Conservation (phyloP, 805 yeast genomes). For the Candida ulmi region DNA sequence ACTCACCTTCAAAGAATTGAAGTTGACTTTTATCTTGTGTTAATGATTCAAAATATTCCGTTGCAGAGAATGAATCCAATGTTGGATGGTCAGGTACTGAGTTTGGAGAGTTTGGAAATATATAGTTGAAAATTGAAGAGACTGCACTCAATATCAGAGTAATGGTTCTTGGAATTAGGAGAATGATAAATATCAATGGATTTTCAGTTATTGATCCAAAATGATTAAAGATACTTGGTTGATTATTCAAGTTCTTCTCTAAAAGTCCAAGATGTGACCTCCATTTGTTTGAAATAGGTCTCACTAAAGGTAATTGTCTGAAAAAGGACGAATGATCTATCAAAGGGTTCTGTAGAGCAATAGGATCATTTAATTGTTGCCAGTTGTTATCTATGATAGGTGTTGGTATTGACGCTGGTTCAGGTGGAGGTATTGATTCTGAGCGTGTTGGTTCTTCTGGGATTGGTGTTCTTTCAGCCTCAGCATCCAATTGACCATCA, state of each 20-base stretch:
- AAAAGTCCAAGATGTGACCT: slow-evolving; percentile 11
- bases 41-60: slow-evolving; percentile 6
- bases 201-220: slow-evolving; percentile 14
- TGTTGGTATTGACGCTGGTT: not conserved
- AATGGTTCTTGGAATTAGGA: slow-evolving; percentile 50
- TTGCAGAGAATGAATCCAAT: slow-evolving; percentile 9
- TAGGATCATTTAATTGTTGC: not conserved
- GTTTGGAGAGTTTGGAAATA: slow-evolving; percentile 30
- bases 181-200: slow-evolving; percentile 44
- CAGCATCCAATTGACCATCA: slow-evolving; percentile 43
- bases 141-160: slow-evolving; percentile 37
- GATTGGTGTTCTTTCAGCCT: slow-evolving; percentile 5
- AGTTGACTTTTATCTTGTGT: slow-evolving; percentile 13
- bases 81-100: slow-evolving; percentile 27
- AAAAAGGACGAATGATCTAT: slow-evolving; percentile 1
- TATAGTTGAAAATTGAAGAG: slow-evolving; percentile 26
- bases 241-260: not conserved
- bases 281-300: slow-evolving; percentile 27
- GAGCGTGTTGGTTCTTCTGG: slow-evolving; percentile 2
- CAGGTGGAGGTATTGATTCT: not conserved
- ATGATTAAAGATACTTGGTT: not conserved
- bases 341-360: not conserved
- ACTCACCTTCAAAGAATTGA: slow-evolving; percentile 14
- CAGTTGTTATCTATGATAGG: not conserved
- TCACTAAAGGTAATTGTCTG: slow-evolving; percentile 28